Conservation (phyloP, 2,329 filamentous ascomycete genomes). For the Aspergillus sp. region DNA sequence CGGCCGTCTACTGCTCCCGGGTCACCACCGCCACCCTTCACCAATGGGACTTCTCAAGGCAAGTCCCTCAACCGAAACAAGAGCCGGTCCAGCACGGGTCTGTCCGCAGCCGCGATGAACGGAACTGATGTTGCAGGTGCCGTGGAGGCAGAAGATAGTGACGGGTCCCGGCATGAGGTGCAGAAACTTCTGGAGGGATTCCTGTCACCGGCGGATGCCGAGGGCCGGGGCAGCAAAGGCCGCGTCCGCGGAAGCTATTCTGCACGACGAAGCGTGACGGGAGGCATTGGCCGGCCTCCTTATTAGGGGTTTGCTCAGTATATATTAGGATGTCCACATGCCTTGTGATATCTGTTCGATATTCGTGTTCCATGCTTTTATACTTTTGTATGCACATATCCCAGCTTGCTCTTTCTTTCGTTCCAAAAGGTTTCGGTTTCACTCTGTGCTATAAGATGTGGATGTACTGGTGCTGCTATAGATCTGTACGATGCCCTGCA, state of each 20-base stretch:
- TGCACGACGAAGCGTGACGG: conserved; percentile 23
- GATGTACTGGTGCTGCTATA: background rate
- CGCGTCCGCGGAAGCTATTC: conserved; percentile 12
- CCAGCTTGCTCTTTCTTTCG: background rate
- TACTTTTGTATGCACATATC: conserved; percentile 15
- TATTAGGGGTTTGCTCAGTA: conserved; percentile 21
- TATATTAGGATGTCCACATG: background rate
- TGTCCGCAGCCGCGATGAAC: conserved; percentile 21
- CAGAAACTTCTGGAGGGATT: conserved; percentile 38
- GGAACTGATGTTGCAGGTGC: conserved; percentile 8
- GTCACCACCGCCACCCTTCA: conserved; percentile 18
- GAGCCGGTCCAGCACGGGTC: conserved; percentile 32
- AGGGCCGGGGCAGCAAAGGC: conserved; percentile 15
- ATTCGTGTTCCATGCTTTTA: conserved; percentile 2
- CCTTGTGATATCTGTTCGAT: conserved; percentile 10
- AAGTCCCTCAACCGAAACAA: conserved; percentile 34
- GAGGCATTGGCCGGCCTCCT: conserved; percentile 34
- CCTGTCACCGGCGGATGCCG: conserved; percentile 25
- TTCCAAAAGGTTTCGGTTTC: conserved; percentile 1
- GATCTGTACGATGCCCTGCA: background rate
- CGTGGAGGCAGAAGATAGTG: conserved; percentile 20
- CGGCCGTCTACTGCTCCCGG: conserved; percentile 34
- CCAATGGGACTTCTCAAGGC: conserved; percentile 21
- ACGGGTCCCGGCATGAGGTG: conserved; percentile 29
- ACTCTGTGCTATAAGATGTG: conserved; percentile 11